phyloP scores from a whole-genome alignment of 192 early-diverging fungal genomes.

The Gaertneriomyces sp. region DNA sequence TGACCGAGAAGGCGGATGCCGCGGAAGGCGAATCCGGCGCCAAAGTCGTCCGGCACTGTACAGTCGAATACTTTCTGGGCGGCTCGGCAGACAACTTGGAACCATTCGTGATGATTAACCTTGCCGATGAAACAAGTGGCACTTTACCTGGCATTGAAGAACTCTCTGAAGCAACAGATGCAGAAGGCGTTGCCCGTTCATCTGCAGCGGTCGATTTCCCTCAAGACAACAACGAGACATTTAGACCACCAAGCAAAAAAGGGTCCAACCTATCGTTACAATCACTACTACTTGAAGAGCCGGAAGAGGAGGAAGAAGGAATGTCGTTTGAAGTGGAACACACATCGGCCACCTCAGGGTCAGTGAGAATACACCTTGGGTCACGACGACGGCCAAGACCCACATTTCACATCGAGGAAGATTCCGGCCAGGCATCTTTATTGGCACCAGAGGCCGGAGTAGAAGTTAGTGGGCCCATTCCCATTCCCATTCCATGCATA shows the following conservation, averaged over 20 bases:
- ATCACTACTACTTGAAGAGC: not conserved
- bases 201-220: not conserved
- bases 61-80: slow-evolving; percentile 28
- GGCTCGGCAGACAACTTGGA: slow-evolving; percentile 23
- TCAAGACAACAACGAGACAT: not conserved
- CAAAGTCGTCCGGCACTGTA: slow-evolving; percentile 4
- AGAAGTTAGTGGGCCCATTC: not conserved
- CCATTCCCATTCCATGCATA: not conserved
- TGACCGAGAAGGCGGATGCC: not conserved
- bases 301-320: slow-evolving; percentile 13
- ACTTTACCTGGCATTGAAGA: not conserved
- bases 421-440: not conserved
- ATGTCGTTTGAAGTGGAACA: not conserved
- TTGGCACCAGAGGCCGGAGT: not conserved
- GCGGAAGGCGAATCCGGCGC: not conserved
- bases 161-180: no score
- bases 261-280: not conserved
- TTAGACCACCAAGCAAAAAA: not conserved
- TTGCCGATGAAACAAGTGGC: slow-evolving; percentile 12
- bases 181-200: no score
- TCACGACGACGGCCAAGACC: not conserved
- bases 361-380: slow-evolving; percentile 7
- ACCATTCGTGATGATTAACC: slow-evolving; percentile 20
- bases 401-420: not conserved
- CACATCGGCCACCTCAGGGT: not conserved